phyloP scores from a whole-genome alignment of 2,329 filamentous ascomycete genomes.

The Berkeleyomyces rouxiae region DNA sequence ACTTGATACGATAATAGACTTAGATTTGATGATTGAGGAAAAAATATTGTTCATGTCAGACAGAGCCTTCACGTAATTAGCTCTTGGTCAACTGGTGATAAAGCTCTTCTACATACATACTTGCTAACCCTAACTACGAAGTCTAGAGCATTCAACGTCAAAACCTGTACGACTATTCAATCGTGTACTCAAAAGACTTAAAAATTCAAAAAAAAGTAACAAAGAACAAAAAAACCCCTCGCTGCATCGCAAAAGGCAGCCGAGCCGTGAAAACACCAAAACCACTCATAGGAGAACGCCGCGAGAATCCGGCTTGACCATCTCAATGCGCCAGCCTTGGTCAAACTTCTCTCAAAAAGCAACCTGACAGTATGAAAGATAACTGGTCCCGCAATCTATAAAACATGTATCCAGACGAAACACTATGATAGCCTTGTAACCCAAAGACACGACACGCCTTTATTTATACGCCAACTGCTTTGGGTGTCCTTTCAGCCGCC shows the following conservation, averaged over 20 bases:
- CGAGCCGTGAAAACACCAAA: not conserved
- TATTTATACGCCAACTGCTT: not conserved
- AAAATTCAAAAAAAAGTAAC: too few relatives aligned
- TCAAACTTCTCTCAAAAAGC: not conserved
- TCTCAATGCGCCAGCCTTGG: not conserved
- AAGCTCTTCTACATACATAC: too few relatives aligned
- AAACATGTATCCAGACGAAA: not conserved
- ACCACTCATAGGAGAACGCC: not conserved
- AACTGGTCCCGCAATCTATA: not conserved
- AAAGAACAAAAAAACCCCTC: not conserved
- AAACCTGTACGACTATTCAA: too few relatives aligned
- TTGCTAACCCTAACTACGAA: too few relatives aligned
- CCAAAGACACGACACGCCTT: not conserved
- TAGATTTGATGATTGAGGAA: too few relatives aligned
- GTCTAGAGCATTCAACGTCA: too few relatives aligned
- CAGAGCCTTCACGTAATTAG: too few relatives aligned
- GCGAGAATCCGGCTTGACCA: not conserved
- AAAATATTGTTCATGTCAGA: too few relatives aligned
- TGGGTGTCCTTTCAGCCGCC: conserved; percentile 10
- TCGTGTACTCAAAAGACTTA: too few relatives aligned
- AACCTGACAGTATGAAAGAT: not conserved
- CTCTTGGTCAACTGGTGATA: too few relatives aligned
- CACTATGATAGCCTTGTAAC: not conserved
- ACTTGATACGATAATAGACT: too few relatives aligned
- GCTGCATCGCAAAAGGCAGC: not conserved